phyloP scores from a whole-genome alignment of 225 moss, liverwort and hornwort species.

The Lunularia cruciata region DNA sequence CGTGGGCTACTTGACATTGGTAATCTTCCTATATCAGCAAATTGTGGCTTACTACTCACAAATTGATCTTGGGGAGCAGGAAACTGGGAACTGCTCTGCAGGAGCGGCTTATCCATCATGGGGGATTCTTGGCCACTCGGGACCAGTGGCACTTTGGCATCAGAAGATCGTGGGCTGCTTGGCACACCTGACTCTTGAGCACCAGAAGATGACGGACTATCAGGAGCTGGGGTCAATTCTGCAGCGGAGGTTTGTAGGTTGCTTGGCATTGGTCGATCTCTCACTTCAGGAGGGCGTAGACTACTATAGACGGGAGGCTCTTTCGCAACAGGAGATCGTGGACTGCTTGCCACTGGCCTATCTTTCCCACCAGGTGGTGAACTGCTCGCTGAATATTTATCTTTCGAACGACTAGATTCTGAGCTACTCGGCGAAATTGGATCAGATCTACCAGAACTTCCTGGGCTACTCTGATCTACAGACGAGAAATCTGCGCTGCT shows the following conservation, averaged over 20 bases:
- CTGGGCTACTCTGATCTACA: background rate
- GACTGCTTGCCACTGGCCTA: background rate
- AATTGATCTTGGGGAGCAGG: background rate
- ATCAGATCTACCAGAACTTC: background rate
- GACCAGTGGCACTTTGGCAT: background rate
- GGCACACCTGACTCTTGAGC: background rate
- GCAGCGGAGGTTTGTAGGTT: background rate
- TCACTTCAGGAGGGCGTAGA: background rate
- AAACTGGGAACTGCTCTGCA: background rate
- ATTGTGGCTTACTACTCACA: too few species aligned
- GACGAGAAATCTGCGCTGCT: constrained; percentile 1
- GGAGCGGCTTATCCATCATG: background rate
- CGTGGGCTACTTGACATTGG: too few species aligned
- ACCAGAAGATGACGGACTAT: background rate
- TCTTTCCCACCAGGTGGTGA: background rate
- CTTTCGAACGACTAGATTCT: background rate
- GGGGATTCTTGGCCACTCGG: background rate
- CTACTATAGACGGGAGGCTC: background rate
- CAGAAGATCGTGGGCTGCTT: background rate
- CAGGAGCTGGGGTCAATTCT: background rate
- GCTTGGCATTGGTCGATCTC: background rate
- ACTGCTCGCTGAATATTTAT: too few species aligned
- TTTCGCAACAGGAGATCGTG: background rate
- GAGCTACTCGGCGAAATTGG: background rate
- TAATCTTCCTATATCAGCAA: too few species aligned